Evolutionary conservation across 2,329 filamentous ascomycete species (phyloP).

Genomic region (Periconia digitata): DNA sequence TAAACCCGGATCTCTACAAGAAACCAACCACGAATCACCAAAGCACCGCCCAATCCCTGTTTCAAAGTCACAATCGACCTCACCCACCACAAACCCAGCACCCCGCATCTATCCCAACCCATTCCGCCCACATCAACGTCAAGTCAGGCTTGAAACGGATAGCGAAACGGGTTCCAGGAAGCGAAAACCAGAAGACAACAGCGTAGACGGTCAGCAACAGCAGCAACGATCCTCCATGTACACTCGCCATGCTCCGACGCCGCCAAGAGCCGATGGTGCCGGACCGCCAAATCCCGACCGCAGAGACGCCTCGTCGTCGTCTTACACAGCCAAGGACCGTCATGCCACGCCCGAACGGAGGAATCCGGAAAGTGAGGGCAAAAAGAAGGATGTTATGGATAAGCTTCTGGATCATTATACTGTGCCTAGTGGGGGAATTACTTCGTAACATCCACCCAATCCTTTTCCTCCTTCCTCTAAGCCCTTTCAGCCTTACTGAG

Average conservation of each 20-base stretch:
- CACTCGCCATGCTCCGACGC: neutral
- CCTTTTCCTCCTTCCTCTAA: too few relatives aligned
- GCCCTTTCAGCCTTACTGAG: too few relatives aligned
- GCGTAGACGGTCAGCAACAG: neutral
- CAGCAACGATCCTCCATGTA: neutral
- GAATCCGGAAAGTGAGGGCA: neutral
- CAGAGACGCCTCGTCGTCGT: neutral
- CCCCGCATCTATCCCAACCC: neutral
- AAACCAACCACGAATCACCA: neutral
- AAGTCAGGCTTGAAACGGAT: neutral
- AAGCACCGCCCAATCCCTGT: neutral
- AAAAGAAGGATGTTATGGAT: constrained; percentile 18
- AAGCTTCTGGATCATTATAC: constrained; percentile 21
- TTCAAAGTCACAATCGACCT: neutral
- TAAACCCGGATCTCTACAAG: neutral
- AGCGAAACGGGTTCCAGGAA: neutral
- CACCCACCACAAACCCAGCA: neutral
- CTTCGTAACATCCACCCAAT: neutral
- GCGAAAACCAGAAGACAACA: neutral
- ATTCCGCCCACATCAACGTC: neutral
- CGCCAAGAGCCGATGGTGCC: neutral
- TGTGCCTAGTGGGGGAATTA: neutral
- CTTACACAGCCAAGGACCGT: too few relatives aligned
- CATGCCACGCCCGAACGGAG: neutral
- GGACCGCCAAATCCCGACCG: neutral